Conservation (phyloP, 2,329 filamentous ascomycete genomes). For the Graphilbum ipis-grandicollis region DNA sequence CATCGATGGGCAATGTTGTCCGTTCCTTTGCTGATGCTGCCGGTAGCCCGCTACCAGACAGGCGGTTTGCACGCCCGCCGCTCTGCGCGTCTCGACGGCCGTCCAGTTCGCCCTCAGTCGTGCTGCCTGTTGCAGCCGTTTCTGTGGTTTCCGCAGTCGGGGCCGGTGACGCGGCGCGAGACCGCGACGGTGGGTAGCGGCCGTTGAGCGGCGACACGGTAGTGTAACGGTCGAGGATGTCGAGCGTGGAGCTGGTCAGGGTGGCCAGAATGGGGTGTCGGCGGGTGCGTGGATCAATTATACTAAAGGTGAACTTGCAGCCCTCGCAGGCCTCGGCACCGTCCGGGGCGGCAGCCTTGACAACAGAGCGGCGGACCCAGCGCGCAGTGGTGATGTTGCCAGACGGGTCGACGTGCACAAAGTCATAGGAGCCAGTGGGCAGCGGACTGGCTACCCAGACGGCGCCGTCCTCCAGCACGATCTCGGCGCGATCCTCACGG, state of each 20-base stretch:
- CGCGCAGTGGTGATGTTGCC: slow-evolving; percentile 44
- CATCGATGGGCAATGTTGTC: slow-evolving; percentile 21
- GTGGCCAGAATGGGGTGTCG: slow-evolving; percentile 61
- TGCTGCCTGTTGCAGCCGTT: no score
- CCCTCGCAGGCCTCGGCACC: slow-evolving; percentile 17
- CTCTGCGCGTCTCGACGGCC: no score
- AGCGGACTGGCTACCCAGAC: slow-evolving; percentile 38
- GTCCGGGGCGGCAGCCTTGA: slow-evolving; percentile 9
- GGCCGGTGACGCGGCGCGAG: slow-evolving; percentile 8
- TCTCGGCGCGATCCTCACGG: slow-evolving; percentile 40
- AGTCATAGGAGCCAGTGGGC: slow-evolving; percentile 45
- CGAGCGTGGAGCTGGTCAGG: slow-evolving; percentile 44
- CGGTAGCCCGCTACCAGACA: no score
- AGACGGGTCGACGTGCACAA: slow-evolving; percentile 38
- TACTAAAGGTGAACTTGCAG: slow-evolving; percentile 56
- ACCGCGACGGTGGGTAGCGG: slow-evolving; percentile 27
- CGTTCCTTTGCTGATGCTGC: slow-evolving; percentile 13
- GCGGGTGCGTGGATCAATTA: slow-evolving; percentile 50
- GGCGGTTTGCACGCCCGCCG: no score
- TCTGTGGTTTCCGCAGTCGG: slow-evolving; percentile 11
- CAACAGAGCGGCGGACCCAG: slow-evolving; percentile 41
- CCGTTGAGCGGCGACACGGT: slow-evolving; percentile 30
- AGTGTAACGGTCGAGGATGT: slow-evolving; percentile 52
- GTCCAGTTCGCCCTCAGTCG: no score
- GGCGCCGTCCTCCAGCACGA: slow-evolving; percentile 46